Conservation (phyloP, 108 stramenopile species). For the Discostella pseudostelligera region DNA sequence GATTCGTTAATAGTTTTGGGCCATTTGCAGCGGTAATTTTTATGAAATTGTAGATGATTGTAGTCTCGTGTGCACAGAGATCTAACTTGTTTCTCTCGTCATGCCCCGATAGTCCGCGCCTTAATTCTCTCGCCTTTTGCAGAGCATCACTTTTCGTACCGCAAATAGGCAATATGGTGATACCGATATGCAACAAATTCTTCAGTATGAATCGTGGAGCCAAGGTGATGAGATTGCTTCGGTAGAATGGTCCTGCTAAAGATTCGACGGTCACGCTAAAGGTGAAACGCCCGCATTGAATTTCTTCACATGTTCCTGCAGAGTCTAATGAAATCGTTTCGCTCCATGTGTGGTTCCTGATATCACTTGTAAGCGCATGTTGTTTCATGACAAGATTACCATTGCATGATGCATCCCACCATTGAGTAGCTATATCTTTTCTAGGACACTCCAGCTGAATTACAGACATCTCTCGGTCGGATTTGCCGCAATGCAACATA, state of each 20-base stretch:
- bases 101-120: background rate
- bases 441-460: slow-evolving; percentile 30
- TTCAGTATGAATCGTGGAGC: slow-evolving; percentile 38
- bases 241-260: slow-evolving; percentile 28
- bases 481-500: slow-evolving; percentile 29
- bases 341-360: slow-evolving; percentile 7
- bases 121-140: slow-evolving; percentile 16
- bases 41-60: slow-evolving; percentile 28
- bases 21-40: background rate
- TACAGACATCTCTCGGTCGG: slow-evolving; percentile 16
- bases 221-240: slow-evolving; percentile 26
- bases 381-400: slow-evolving; percentile 28
- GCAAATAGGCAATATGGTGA: slow-evolving; percentile 30
- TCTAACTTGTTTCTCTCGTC: slow-evolving; percentile 7
- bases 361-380: slow-evolving; percentile 6
- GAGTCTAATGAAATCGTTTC: slow-evolving; percentile 17
- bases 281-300: slow-evolving; percentile 17
- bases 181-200: slow-evolving; percentile 31
- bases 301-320: slow-evolving; percentile 24
- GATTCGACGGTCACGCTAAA: slow-evolving; percentile 24
- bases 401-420: slow-evolving; percentile 33
- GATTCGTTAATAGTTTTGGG: background rate
- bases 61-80: slow-evolving; percentile 29
- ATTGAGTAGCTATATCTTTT: background rate
- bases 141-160: slow-evolving; percentile 17